These are phyloP conservation scores for Geopyxis carbonaria DNA, from an alignment of 495 filamentous ascomycete genomes.

Conservation along the genomic window DNA sequence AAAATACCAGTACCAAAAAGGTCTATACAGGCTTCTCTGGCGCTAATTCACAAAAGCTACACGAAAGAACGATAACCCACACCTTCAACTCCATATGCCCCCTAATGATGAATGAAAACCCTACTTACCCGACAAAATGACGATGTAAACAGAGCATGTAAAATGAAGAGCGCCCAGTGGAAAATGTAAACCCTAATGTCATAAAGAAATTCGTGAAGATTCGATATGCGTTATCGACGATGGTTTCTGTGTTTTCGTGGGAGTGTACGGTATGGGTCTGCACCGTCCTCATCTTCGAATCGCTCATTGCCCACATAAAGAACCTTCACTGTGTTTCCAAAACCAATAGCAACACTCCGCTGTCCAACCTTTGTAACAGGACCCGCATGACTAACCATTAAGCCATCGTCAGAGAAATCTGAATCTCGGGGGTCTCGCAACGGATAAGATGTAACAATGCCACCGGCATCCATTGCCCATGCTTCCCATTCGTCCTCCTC, in stretches of 20 bases:
- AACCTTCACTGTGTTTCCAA: conserved; percentile 51
- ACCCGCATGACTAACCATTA: conserved; percentile 43
- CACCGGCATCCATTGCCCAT: conserved; percentile 40
- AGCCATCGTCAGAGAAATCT: conserved; percentile 24
- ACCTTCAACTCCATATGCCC: no score
- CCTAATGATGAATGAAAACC: no score
- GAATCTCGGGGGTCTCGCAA: conserved; percentile 22
- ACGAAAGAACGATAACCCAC: no score
- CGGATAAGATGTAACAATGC: conserved; percentile 27
- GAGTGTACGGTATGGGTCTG: conserved; percentile 20
- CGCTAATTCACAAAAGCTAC: no score
- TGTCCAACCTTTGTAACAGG: conserved; percentile 42
- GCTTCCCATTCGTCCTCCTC: conserved; percentile 43
- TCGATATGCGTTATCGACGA: conserved; percentile 10
- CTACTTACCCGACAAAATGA: no score
- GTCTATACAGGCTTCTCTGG: no score
- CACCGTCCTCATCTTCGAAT: conserved; percentile 31
- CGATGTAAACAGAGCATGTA: no score
- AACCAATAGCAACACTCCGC: conserved; percentile 42
- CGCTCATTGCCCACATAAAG: conserved; percentile 44
- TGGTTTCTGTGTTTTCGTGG: conserved; percentile 11
- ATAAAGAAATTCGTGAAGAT: conserved; percentile 2
- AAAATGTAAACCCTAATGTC: not conserved
- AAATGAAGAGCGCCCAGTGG: not conserved
- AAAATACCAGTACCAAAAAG: no score